These are phyloP conservation scores for Diaporthe humulicola DNA, from an alignment of 2,329 filamentous ascomycete species.

Conservation along the genomic window DNA sequence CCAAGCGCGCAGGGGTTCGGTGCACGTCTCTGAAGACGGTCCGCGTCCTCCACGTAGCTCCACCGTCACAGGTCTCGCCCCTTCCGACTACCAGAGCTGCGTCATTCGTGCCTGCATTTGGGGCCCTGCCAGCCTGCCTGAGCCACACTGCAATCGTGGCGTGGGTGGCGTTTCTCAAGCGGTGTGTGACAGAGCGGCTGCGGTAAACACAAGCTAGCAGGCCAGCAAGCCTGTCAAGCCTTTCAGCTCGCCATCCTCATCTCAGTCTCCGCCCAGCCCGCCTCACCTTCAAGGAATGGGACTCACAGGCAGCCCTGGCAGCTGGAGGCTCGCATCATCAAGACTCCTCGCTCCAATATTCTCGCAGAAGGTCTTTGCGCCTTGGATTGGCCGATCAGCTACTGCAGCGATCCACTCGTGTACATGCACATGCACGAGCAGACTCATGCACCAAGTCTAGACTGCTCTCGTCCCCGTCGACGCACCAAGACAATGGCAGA, in stretches of 20 bases:
- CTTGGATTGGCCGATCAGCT: background rate
- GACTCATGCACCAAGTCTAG: background rate
- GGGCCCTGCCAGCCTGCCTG: slow-evolving; percentile 20
- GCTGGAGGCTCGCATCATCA: background rate
- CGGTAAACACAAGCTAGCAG: background rate
- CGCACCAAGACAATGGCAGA: background rate
- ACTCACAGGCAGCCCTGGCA: background rate
- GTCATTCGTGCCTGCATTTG: background rate
- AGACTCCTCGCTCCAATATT: background rate
- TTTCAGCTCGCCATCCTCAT: background rate
- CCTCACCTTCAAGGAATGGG: background rate
- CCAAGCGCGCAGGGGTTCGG: background rate
- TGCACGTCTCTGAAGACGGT: slow-evolving; percentile 17
- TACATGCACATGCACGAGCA: background rate
- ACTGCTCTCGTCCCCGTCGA: background rate
- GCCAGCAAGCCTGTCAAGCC: background rate
- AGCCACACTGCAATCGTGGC: slow-evolving; percentile 17
- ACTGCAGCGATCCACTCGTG: background rate
- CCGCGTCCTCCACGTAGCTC: background rate
- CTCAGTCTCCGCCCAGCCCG: no score
- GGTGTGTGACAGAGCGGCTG: slow-evolving; percentile 20
- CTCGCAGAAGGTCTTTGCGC: background rate
- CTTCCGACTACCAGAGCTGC: background rate
- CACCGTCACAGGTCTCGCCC: slow-evolving; percentile 26
- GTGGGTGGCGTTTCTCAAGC: slow-evolving; percentile 17